These are phyloP conservation scores for Paramecium caudatum DNA, from an alignment of 73 alveolate species.

Conservation along the genomic window DNA sequence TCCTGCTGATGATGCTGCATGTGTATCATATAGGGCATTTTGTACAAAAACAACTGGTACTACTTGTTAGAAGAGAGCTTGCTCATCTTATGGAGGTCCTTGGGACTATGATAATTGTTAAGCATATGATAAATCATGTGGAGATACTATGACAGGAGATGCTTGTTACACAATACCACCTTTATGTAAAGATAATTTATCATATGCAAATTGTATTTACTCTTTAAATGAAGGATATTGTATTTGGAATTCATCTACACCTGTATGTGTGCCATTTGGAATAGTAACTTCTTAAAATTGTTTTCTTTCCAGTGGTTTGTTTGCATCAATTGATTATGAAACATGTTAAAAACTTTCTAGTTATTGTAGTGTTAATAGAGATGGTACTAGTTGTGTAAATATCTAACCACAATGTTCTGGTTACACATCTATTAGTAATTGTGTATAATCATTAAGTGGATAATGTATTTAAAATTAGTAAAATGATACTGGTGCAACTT, in stretches of 20 bases:
- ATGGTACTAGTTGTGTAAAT: neutral
- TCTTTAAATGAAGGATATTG: neutral
- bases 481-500: conserved; percentile 8
- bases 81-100: neutral
- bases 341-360: neutral
- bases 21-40: neutral
- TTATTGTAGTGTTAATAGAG: conserved; percentile 38
- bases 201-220: neutral
- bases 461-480: neutral
- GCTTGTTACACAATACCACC: neutral
- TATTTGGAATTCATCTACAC: neutral
- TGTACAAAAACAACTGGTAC: neutral
- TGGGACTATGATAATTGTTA: neutral
- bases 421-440: neutral
- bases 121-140: conserved; percentile 16
- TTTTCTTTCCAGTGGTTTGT: neutral
- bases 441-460: neutral
- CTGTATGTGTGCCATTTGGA: neutral
- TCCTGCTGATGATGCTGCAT: neutral
- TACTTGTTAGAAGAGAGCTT: neutral
- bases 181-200: neutral
- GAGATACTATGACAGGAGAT: neutral
- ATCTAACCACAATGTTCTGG: neutral
- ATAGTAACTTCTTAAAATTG: neutral
- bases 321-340: neutral